These are phyloP conservation scores for Hyparrhenia diplandra DNA, from an alignment of 176 grass and related monocot genomes.

Conservation along the genomic window DNA sequence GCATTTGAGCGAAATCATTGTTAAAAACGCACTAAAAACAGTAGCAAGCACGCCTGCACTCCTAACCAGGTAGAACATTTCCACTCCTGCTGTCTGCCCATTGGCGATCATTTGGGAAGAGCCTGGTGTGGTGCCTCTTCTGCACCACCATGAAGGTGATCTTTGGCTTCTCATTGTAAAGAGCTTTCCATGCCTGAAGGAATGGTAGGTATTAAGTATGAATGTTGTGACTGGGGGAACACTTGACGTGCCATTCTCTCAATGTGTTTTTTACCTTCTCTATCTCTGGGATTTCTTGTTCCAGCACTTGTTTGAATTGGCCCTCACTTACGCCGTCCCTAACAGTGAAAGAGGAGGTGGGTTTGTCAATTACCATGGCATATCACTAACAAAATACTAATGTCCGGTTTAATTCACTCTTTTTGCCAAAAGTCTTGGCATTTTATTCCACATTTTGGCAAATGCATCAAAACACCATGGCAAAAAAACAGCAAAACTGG, in stretches of 20 bases:
- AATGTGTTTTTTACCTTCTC: slow-evolving; percentile 41
- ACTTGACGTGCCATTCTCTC: not conserved
- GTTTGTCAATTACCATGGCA: not conserved
- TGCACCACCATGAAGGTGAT: slow-evolving; percentile 91
- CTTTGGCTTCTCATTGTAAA: slow-evolving; percentile 41
- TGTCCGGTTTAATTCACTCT: no score
- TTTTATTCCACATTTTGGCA: no score
- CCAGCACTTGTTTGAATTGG: slow-evolving; percentile 63
- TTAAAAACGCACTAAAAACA: not conserved
- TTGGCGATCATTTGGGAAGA: slow-evolving; percentile 28
- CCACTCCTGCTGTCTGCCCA: slow-evolving; percentile 19
- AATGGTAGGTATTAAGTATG: not conserved
- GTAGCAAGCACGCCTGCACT: not conserved
- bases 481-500: no score
- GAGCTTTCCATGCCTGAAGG: slow-evolving; percentile 59
- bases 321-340: slow-evolving; percentile 88
- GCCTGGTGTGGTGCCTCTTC: slow-evolving; percentile 80
- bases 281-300: slow-evolving; percentile 60
- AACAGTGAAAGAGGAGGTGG: not conserved
- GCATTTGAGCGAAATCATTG: not conserved
- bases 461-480: no score
- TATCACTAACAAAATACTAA: not conserved
- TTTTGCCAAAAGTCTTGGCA: no score
- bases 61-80: slow-evolving; percentile 65
- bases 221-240: not conserved